Percentiles rank a stretch among this genome's conserved stretches.
Conservation (phyloP, 495 filamentous ascomycete genomes). For the Penicillium cataractarum region DNA sequence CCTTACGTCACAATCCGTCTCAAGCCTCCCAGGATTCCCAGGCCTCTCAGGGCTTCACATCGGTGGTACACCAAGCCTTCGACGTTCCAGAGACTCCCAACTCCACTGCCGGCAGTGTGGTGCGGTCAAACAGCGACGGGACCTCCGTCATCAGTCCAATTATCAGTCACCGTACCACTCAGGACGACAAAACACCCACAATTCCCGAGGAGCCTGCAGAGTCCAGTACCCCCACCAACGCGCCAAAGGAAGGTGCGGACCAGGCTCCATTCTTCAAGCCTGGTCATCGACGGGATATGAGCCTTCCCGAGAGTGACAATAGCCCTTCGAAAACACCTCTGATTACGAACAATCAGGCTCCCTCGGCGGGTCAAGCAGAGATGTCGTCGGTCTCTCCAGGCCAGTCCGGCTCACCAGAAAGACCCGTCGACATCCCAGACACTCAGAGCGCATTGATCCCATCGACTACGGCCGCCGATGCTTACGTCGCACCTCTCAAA, state of each 20-base stretch:
- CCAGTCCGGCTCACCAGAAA: constrained; percentile 15
- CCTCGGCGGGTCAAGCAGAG: constrained; percentile 47
- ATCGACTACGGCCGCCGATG: constrained; percentile 40
- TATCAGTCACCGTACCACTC: constrained; percentile 51
- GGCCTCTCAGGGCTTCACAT: constrained; percentile 56
- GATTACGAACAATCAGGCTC: constrained; percentile 47
- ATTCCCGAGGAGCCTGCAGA: constrained; percentile 60
- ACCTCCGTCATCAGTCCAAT: constrained; percentile 72
- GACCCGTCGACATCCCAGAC: background rate
- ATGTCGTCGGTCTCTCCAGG: constrained; percentile 41
- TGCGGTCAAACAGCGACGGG: constrained; percentile 64
- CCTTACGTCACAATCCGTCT: constrained; percentile 56
- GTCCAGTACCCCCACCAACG: constrained; percentile 34
- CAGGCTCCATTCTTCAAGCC: constrained; percentile 46
- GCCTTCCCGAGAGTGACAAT: constrained; percentile 63
- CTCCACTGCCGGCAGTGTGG: constrained; percentile 51
- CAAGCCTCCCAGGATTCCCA: constrained; percentile 37
- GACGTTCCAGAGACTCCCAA: constrained; percentile 65
- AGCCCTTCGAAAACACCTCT: constrained; percentile 63
- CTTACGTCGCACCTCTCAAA: constrained; percentile 47
- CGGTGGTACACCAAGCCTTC: constrained; percentile 72
- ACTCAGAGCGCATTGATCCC: constrained; percentile 16
- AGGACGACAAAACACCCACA: constrained; percentile 55
- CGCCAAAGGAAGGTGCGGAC: constrained; percentile 19
- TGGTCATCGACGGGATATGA: constrained; percentile 63